A percentile compares a stretch with the other conserved stretches of the same genome.
Evolutionary conservation across 2,329 filamentous ascomycete species (phyloP).

Genomic region (Exophiala aquamarina): DNA sequence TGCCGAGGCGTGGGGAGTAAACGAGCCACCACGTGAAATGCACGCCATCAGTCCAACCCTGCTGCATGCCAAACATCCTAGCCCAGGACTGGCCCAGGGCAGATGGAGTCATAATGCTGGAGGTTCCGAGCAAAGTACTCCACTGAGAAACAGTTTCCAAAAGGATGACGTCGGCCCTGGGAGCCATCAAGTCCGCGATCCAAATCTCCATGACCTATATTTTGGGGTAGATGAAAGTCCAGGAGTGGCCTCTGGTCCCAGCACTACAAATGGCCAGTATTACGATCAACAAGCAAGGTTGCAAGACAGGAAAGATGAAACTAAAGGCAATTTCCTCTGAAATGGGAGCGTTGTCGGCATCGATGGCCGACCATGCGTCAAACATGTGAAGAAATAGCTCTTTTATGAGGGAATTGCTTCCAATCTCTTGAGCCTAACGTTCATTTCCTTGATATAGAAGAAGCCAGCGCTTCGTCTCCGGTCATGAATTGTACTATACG

Average conservation of each 20-base stretch:
- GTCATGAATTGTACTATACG: no score
- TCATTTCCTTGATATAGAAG: no score
- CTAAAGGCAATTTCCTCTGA: no score
- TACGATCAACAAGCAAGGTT: not conserved
- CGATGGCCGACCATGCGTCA: no score
- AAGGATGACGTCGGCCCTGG: constrained; percentile 26
- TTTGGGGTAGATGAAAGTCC: constrained; percentile 21
- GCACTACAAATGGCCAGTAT: constrained; percentile 1
- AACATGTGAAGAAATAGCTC: no score
- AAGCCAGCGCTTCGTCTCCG: no score
- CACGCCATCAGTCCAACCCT: constrained; percentile 22
- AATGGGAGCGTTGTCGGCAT: no score
- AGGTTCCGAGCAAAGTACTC: constrained; percentile 21
- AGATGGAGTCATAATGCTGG: constrained; percentile 12
- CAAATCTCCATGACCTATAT: constrained; percentile 28
- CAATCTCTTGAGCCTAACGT: no score
- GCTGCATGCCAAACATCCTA: constrained; percentile 19
- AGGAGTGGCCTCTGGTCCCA: not conserved
- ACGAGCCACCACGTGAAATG: constrained; percentile 25
- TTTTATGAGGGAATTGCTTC: no score
- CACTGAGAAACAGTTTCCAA: constrained; percentile 25
- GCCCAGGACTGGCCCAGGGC: constrained; percentile 26
- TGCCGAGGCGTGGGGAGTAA: constrained; percentile 14
- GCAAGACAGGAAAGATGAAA: not conserved
- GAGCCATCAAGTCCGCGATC: constrained; percentile 22